phyloP scores from a whole-genome alignment of 2,329 filamentous ascomycete species.

The Bipolaris sorokiniana region DNA sequence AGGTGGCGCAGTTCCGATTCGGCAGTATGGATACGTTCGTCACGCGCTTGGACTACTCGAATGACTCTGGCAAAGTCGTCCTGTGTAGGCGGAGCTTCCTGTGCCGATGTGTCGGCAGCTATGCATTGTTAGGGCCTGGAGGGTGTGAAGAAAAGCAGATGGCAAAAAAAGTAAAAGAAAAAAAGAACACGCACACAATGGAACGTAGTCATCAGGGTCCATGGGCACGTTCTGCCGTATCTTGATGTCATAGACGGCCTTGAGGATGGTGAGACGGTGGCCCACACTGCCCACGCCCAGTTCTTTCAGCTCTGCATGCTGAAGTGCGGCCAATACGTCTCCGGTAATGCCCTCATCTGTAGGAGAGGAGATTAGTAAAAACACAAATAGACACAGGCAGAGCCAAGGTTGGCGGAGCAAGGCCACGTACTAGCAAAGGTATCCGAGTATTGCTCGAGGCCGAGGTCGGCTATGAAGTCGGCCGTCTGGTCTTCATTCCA shows the following conservation, averaged over 20 bases:
- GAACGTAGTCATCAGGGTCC: conserved; percentile 92
- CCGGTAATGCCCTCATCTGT: conserved; percentile 93
- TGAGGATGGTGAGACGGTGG: conserved; percentile 91
- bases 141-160: neutral
- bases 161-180: neutral
- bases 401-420: neutral
- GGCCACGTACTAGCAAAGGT: conserved; percentile 75
- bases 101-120: conserved; percentile 89
- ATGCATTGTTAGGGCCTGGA: conserved; percentile 17
- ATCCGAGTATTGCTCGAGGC: conserved; percentile 81
- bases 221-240: conserved; percentile 89
- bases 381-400: neutral
- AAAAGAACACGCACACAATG: conserved; percentile 72
- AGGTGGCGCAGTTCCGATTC: conserved; percentile 84
- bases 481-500: conserved; percentile 89
- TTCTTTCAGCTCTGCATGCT: conserved; percentile 92
- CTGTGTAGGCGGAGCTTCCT: conserved; percentile 85
- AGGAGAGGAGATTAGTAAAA: conserved; percentile 19
- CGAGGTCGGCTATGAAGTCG: conserved; percentile 82
- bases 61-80: conserved; percentile 93
- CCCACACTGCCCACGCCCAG: conserved; percentile 93
- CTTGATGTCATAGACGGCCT: conserved; percentile 96
- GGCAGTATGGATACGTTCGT: conserved; percentile 83
- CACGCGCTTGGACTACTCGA: conserved; percentile 84
- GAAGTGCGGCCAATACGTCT: conserved; percentile 84